phyloP scores from a whole-genome alignment of 2,329 filamentous ascomycete genomes.

The Ascosphaera acerosa region DNA sequence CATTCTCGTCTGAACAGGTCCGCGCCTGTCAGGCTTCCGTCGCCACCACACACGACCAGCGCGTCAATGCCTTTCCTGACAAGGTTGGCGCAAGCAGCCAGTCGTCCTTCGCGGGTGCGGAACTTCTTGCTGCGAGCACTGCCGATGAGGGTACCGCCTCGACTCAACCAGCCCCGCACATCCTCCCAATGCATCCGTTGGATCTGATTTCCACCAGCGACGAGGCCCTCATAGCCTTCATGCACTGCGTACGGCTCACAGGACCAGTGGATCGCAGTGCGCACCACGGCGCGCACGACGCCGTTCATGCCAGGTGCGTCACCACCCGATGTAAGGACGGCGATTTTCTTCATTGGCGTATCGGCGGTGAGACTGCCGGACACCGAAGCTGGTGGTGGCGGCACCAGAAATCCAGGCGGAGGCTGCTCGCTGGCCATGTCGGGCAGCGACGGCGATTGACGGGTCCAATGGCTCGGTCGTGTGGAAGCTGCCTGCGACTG shows the following conservation, averaged over 20 bases:
- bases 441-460: no score
- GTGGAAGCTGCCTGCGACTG: no score
- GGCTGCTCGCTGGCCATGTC: constrained; percentile 23
- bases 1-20: constrained; percentile 85
- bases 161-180: constrained; percentile 78
- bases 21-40: constrained; percentile 85
- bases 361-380: background rate
- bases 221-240: constrained; percentile 89
- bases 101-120: constrained; percentile 61
- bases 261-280: constrained; percentile 65
- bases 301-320: constrained; percentile 92
- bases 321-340: constrained; percentile 81
- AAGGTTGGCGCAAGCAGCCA: constrained; percentile 83
- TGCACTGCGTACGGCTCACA: constrained; percentile 63
- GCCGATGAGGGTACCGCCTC: constrained; percentile 86
- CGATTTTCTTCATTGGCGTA: constrained; percentile 25
- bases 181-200: constrained; percentile 74
- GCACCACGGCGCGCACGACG: constrained; percentile 68
- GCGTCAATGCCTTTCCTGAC: constrained; percentile 81
- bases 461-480: no score
- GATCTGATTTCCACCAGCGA: constrained; percentile 72
- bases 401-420: background rate
- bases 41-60: constrained; percentile 87
- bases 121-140: constrained; percentile 86
- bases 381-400: background rate